Conservation (phyloP, 2,329 filamentous ascomycete genomes). For the Penicillium expansum region DNA sequence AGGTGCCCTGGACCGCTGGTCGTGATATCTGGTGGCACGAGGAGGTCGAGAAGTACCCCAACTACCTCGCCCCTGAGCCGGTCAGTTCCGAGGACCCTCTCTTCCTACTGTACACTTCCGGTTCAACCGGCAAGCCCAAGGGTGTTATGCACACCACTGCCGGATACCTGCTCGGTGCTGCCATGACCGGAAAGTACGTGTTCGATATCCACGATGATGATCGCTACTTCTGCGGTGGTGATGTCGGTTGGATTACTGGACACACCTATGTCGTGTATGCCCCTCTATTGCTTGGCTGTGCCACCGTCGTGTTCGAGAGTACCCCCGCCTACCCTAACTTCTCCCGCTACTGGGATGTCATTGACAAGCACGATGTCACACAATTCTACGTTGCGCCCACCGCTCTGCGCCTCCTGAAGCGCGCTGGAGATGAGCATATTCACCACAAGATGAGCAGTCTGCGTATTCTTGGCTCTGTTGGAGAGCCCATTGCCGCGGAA, state of each 20-base stretch:
- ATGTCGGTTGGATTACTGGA: slow-evolving; percentile 98
- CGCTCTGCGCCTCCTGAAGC: slow-evolving; percentile 87
- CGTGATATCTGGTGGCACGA: slow-evolving; percentile 98
- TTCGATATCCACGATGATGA: slow-evolving; percentile 96
- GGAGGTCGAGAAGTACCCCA: slow-evolving; percentile 94
- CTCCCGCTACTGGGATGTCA: slow-evolving; percentile 98
- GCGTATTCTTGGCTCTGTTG: slow-evolving; percentile 87
- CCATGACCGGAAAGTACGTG: slow-evolving; percentile 94
- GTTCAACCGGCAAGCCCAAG: slow-evolving; percentile 97
- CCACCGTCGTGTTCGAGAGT: slow-evolving; percentile 96
- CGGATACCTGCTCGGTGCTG: slow-evolving; percentile 91
- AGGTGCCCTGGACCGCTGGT: slow-evolving; percentile 84
- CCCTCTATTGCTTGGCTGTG: slow-evolving; percentile 84
- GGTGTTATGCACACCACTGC: slow-evolving; percentile 97
- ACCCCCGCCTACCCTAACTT: slow-evolving; percentile 97
- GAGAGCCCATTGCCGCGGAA: slow-evolving; percentile 95
- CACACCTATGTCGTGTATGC: slow-evolving; percentile 99
- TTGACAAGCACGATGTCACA: slow-evolving; percentile 89
- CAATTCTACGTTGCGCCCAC: slow-evolving; percentile 99
- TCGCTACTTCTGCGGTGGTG: slow-evolving; percentile 94
- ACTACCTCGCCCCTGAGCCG: slow-evolving; percentile 82
- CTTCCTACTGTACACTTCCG: slow-evolving; percentile 96
- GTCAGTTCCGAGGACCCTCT: slow-evolving; percentile 94
- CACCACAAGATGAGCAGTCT: slow-evolving; percentile 85
- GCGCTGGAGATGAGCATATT: slow-evolving; percentile 89